Evolutionary conservation across 495 filamentous ascomycete genomes (phyloP).

Genomic region (Choiromyces venosus): DNA sequence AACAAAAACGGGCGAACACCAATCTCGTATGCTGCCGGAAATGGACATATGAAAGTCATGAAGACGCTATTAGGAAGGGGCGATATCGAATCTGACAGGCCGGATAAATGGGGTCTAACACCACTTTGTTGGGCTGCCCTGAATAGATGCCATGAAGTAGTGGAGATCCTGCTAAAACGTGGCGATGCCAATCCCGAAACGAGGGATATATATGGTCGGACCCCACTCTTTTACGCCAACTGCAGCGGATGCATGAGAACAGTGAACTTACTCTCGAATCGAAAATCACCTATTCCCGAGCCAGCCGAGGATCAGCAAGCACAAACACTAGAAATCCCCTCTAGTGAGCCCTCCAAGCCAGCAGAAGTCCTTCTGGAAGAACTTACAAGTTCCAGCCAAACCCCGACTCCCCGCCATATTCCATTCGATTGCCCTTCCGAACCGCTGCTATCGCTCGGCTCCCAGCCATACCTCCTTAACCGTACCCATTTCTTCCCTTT

Average conservation of each 20-base stretch:
- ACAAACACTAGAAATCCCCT: too few species aligned
- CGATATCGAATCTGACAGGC: not conserved
- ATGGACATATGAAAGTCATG: not conserved
- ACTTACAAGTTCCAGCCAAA: not conserved
- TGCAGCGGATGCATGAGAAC: not conserved
- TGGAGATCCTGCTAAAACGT: not conserved
- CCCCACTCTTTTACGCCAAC: not conserved
- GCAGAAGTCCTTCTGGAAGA: too few species aligned
- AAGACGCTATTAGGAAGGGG: not conserved
- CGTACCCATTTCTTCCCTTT: not conserved
- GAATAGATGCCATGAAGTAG: not conserved
- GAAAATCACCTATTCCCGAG: too few species aligned
- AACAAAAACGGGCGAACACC: not conserved
- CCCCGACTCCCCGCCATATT: not conserved
- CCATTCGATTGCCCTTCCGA: not conserved
- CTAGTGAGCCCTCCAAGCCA: too few species aligned
- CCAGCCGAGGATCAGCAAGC: too few species aligned
- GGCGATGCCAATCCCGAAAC: not conserved
- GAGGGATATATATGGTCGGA: not conserved
- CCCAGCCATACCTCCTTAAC: not conserved
- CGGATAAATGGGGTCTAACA: not conserved
- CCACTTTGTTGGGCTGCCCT: not conserved
- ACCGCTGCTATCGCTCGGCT: not conserved
- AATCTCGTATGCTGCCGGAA: not conserved
- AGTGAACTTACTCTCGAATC: not conserved